phyloP scores from a whole-genome alignment of 2,329 filamentous ascomycete genomes.

The Microdochium paspali region DNA sequence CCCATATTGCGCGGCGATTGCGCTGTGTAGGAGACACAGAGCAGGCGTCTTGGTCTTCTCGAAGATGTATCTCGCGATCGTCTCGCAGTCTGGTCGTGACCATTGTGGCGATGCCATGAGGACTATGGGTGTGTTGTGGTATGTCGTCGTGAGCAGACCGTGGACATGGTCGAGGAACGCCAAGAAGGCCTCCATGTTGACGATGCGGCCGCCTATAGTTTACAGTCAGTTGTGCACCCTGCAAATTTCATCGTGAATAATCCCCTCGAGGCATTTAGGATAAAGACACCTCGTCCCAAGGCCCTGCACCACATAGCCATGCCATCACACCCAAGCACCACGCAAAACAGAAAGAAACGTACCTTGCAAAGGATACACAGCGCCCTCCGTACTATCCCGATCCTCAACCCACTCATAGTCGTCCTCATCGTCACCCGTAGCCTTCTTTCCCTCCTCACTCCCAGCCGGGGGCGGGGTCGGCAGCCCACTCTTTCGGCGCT shows the following conservation, averaged over 20 bases:
- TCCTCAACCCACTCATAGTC: constrained; percentile 76
- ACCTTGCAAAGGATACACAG: constrained; percentile 75
- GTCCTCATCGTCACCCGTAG: constrained; percentile 41
- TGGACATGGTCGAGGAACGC: constrained; percentile 90
- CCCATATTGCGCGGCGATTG: constrained; percentile 79
- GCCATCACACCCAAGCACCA: neutral
- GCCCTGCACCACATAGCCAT: neutral
- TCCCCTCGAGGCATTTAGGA: too few relatives aligned
- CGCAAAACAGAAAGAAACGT: constrained; percentile 9
- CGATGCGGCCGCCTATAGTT: constrained; percentile 63
- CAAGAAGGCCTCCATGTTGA: constrained; percentile 87
- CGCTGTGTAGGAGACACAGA: constrained; percentile 83
- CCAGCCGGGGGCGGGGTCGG: neutral
- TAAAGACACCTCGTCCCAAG: too few relatives aligned
- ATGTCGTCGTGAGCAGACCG: constrained; percentile 77
- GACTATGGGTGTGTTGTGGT: constrained; percentile 93
- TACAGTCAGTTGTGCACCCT: too few relatives aligned
- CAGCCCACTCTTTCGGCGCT: constrained; percentile 38
- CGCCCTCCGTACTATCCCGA: constrained; percentile 76
- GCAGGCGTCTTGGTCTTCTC: constrained; percentile 95
- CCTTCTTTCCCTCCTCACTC: constrained; percentile 1
- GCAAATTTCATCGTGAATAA: too few relatives aligned
- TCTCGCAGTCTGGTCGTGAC: constrained; percentile 80
- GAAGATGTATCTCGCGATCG: constrained; percentile 87
- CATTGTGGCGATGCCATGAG: constrained; percentile 84